phyloP scores from a whole-genome alignment of 768 basidiomycete species.

The Collybiopsis confluens region DNA sequence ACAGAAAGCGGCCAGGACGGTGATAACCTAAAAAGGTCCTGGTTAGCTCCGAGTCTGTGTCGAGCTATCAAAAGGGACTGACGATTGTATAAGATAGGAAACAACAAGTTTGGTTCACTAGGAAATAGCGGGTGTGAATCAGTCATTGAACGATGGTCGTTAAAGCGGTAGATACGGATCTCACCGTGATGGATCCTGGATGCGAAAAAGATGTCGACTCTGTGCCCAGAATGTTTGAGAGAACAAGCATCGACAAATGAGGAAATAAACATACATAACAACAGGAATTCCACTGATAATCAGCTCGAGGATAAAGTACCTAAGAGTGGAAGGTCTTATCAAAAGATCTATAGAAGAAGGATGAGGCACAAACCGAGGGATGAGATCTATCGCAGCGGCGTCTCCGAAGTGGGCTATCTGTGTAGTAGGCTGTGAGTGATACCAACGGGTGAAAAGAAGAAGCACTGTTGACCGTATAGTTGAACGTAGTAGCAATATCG shows the following conservation, averaged over 20 bases:
- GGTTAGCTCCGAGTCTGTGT: too few species aligned
- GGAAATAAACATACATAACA: neutral
- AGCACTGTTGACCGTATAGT: neutral
- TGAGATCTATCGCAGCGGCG: neutral
- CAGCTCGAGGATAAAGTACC: neutral
- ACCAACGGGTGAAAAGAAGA: neutral
- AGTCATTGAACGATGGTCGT: neutral
- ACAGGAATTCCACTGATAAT: neutral
- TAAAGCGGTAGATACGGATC: neutral
- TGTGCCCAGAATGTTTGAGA: neutral
- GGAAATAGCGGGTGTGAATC: neutral
- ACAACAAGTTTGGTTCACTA: neutral
- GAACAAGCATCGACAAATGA: too few species aligned
- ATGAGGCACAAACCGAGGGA: neutral
- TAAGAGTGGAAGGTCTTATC: too few species aligned
- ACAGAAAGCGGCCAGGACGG: neutral
- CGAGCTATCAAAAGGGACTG: too few species aligned
- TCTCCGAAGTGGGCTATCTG: neutral
- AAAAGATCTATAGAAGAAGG: too few species aligned
- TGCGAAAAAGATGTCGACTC: neutral
- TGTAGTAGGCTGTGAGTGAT: neutral
- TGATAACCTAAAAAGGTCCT: neutral
- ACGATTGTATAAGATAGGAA: neutral
- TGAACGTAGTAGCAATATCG: neutral
- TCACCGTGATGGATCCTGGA: neutral